Conservation (phyloP, 805 yeast species). For the Lachancea nothofagi region DNA sequence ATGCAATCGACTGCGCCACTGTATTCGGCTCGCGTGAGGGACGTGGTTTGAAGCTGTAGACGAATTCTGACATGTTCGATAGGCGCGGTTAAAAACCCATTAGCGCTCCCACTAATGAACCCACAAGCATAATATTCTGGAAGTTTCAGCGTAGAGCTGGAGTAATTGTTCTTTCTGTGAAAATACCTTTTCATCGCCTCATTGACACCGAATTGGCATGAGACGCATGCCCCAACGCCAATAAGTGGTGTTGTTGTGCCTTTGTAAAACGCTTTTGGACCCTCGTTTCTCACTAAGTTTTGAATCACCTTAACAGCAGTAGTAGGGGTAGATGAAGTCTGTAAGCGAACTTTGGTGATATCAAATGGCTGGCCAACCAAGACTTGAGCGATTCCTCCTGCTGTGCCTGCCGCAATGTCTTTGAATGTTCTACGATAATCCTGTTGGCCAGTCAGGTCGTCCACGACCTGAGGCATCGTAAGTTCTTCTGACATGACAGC, state of each 20-base stretch:
- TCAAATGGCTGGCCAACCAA: constrained; percentile 95
- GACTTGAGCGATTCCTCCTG: constrained; percentile 95
- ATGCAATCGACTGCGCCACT: constrained; percentile 44
- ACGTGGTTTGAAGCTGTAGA: constrained; percentile 64
- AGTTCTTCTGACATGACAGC: constrained; percentile 15
- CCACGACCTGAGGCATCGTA: constrained; percentile 13
- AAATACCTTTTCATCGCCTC: constrained; percentile 88
- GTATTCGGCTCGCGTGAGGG: constrained; percentile 39
- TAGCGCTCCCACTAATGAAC: constrained; percentile 84
- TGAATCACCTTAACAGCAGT: constrained; percentile 68
- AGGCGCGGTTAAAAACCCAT: constrained; percentile 84
- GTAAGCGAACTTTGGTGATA: constrained; percentile 88
- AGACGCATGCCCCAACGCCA: constrained; percentile 97
- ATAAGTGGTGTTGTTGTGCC: constrained; percentile 90
- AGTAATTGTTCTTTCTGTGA: constrained; percentile 8
- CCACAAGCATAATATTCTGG: constrained; percentile 81
- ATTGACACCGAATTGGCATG: constrained; percentile 91
- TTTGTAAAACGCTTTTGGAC: constrained; percentile 79
- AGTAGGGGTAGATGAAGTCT: constrained; percentile 75
- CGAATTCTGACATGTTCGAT: constrained; percentile 93
- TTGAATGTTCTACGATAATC: constrained; percentile 44
- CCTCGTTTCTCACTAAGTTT: constrained; percentile 70
- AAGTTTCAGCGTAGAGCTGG: constrained; percentile 29
- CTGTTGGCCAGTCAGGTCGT: constrained; percentile 10
- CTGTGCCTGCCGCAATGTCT: constrained; percentile 85